Conservation (phyloP, 2,329 filamentous ascomycete species). For the Fusarium sp. region DNA sequence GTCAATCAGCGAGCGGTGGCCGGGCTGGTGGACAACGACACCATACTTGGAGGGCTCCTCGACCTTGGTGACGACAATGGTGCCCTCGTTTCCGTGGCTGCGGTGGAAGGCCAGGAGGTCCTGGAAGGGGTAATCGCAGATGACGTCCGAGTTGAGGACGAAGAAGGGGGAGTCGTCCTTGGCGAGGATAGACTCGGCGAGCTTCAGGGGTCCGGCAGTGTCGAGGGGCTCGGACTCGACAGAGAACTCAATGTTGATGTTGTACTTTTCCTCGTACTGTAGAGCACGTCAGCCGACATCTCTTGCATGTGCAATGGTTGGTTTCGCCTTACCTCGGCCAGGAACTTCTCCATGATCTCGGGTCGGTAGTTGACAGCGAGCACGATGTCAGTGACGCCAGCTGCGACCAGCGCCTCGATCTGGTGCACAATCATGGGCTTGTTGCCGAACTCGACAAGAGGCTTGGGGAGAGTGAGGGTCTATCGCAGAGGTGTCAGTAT, state of each 20-base stretch:
- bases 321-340: conserved; percentile 75
- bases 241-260: conserved; percentile 95
- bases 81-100: conserved; percentile 91
- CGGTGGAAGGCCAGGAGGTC: conserved; percentile 92
- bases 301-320: not conserved
- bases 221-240: conserved; percentile 95
- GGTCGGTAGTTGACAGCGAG: conserved; percentile 98
- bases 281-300: conserved; percentile 13
- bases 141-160: conserved; percentile 97
- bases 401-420: conserved; percentile 90
- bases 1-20: conserved; percentile 89
- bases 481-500: conserved; percentile 51
- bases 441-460: conserved; percentile 97
- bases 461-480: conserved; percentile 97
- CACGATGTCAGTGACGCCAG: conserved; percentile 96
- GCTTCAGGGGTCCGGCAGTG: conserved; percentile 93
- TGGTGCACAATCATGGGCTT: conserved; percentile 99
- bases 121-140: conserved; percentile 96
- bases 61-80: conserved; percentile 98
- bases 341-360: conserved; percentile 93
- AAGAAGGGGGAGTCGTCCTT: conserved; percentile 98
- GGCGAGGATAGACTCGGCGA: conserved; percentile 87
- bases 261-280: conserved; percentile 88
- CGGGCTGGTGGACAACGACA: conserved; percentile 96
- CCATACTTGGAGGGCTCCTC: conserved; percentile 99